Evolutionary conservation across 2,329 filamentous ascomycete species (phyloP), one percentile per base, ranked within the genome.

Genomic region (Fusarium sp.): DNA sequence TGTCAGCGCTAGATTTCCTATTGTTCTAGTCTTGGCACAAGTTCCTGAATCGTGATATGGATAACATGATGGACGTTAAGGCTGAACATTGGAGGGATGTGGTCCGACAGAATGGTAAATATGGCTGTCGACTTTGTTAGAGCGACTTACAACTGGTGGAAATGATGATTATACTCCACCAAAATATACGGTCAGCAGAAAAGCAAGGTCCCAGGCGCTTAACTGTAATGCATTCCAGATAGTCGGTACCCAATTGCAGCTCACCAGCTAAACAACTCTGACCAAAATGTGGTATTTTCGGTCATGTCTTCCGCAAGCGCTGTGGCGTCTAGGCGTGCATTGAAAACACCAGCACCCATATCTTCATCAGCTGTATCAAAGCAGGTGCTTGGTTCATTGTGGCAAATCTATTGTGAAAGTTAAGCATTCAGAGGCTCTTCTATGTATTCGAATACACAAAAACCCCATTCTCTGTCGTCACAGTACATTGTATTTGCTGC

Each of bases 161-260:
- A n/a, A 13, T 13, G n/a, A 31, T 32, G 36, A 22, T 7, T 11
- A 46, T 22, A 11, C 52, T 41, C 51, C 40, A 42, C 35, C 31
- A 24, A 3, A 19, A 44, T 19, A 58, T 28, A 51, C 32, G 41
- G 29, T 24, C 24, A 41, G 39, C 7, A 34, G 36, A 32, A 19
- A 51, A 42, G 35, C 34, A 28, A 56, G 29, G 34, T 41, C 29
- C 28, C 19, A 36, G 24, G 43, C 24, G 43, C 44, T 58, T 58
- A 55, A 12, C n/a, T 22, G 43, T 8, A 24, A 55, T 48, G 29
- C 50, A 4, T 41, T 41, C 39, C 35, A 45, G 3, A 22, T 28
- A 36, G 5, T 22, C 34, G 39, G 25, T 35, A 41, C 9, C 28
- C 29, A 55, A 49, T 58, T 41, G 25, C 22, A 32, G 22, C 7